Conservation (phyloP, 2,329 filamentous ascomycete genomes). For the Fusarium annulatum region DNA sequence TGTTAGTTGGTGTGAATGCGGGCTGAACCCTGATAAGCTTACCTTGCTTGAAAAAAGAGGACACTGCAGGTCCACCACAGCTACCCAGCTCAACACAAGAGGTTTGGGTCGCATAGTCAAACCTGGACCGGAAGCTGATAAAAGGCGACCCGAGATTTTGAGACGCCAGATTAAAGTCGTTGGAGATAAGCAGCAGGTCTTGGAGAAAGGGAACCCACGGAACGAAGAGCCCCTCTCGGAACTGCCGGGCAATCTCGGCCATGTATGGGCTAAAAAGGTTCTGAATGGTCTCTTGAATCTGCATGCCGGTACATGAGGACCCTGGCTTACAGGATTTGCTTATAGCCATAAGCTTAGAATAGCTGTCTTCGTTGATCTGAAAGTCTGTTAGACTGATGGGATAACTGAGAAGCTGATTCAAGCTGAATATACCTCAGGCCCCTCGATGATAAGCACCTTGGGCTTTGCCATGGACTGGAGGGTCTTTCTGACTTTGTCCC, state of each 20-base stretch:
- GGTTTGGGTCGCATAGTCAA: neutral
- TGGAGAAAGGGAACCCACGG: neutral
- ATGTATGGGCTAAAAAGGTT: neutral
- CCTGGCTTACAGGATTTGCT: neutral
- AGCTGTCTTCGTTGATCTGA: neutral
- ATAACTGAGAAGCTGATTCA: neutral
- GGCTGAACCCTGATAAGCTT: rapidly evolving
- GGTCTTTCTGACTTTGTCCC: neutral
- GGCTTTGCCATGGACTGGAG: neutral
- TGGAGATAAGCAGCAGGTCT: neutral
- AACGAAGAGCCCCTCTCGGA: neutral
- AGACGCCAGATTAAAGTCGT: neutral
- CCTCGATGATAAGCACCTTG: neutral
- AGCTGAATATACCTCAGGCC: neutral
- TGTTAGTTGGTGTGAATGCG: neutral
- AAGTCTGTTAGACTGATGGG: neutral
- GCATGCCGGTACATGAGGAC: neutral
- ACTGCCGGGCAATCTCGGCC: neutral
- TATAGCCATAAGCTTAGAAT: neutral
- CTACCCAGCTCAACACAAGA: neutral
- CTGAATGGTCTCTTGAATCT: neutral
- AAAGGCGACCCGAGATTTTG: neutral
- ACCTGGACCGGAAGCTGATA: neutral
- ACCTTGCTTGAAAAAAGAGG: neutral
- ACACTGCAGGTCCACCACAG: neutral